Evolutionary conservation across 805 yeast species (phyloP), one percentile per base, ranked within the genome.

Genomic region (Yarrowia yakushimensis): DNA sequence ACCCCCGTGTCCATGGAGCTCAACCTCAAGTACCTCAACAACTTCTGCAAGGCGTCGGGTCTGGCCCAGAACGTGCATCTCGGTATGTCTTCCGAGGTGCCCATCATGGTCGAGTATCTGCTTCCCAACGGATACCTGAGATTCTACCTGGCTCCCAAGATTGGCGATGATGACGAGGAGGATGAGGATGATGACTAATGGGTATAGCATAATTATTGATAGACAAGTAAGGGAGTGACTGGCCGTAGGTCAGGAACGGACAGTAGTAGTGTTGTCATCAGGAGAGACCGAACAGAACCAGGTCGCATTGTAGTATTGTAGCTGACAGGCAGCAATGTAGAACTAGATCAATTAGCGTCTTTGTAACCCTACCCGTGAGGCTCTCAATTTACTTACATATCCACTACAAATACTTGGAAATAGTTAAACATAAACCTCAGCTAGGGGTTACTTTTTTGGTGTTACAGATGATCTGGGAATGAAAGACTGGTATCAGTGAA

Each of bases 111-210:
- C 72, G 97, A 93, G 78, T 94, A 87, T 78, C 87, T 87, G 76
- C 80, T 94, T 72, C 86, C 90, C 66, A 88, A 93, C 75, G 99
- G 99, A 62, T 89, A 90, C 77, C 80, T 94, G 74, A 87, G 97
- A 74, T 94, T 88, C 83, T 94, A 89, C 83, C 82, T 94, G 75
- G 99, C 99, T 69, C 99, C 99, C 65, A 93, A 94, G 82, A 90
- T 94, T 74, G 97, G 88, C 67, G 98, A 92, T 67, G 96, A 89
- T 67, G 94, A 88, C 67, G 65, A 43, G 5, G 62, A 55, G 61
- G 61, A 55, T 12, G 61, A 55, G 61, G 46, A 55, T 10, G 61
- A 55, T 15, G 61, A 41, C 18, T 36, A 39, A 30, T 30, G 33
- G 34, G 33, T 27, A n/a, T 45, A 18, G 36, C 25, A 34, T 23